phyloP scores from a whole-genome alignment of 352 stramenopile genomes.

The Phytophthora nicotianae region DNA sequence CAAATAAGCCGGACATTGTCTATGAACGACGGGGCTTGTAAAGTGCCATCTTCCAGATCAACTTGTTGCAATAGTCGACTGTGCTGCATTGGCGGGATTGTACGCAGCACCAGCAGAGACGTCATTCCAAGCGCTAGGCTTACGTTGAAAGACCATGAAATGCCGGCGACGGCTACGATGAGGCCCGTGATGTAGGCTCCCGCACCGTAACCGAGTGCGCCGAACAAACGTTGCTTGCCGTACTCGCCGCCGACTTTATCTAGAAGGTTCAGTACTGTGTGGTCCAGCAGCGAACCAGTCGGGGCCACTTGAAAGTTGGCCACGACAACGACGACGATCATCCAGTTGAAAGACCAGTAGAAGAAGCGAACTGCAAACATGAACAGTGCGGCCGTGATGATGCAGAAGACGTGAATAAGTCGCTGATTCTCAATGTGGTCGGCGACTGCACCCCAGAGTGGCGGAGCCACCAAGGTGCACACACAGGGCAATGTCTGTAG shows the following conservation, averaged over 20 bases:
- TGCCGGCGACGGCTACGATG: constrained; percentile 58
- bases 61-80: constrained; percentile 28
- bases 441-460: constrained; percentile 76
- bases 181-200: constrained; percentile 74
- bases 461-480: constrained; percentile 67
- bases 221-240: constrained; percentile 84
- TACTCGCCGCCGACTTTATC: constrained; percentile 77
- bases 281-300: constrained; percentile 67
- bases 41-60: constrained; percentile 21
- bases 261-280: constrained; percentile 71
- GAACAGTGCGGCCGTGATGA: constrained; percentile 60
- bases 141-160: constrained; percentile 83
- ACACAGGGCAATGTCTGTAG: constrained; percentile 74
- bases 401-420: constrained; percentile 64
- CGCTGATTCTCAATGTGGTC: constrained; percentile 72
- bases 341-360: constrained; percentile 56
- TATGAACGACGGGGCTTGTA: constrained; percentile 47
- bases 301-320: constrained; percentile 74
- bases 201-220: constrained; percentile 68
- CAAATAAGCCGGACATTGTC: constrained; percentile 41
- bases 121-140: constrained; percentile 51
- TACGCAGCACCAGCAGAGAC: constrained; percentile 67
- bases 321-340: constrained; percentile 53
- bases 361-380: constrained; percentile 66
- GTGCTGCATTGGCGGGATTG: constrained; percentile 60